Evolutionary conservation across 768 basidiomycete genomes (phyloP).

Genomic region (Trametopsis cervina): DNA sequence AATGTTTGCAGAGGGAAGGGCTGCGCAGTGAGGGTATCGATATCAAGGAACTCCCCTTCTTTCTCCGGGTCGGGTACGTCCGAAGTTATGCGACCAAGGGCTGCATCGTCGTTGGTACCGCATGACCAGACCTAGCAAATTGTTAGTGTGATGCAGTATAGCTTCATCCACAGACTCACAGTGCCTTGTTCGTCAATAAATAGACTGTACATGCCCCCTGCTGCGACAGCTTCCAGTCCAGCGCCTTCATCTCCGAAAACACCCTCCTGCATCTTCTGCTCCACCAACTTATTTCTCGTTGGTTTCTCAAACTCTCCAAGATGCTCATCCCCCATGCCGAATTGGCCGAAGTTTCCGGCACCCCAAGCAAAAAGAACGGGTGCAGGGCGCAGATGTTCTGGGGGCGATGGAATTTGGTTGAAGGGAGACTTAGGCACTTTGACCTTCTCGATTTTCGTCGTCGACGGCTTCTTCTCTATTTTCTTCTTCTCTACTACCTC

Average conservation of each 20-base stretch:
- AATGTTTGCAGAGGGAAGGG: constrained; percentile 66
- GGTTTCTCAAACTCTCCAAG: constrained; percentile 73
- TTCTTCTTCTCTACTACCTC: constrained; percentile 2
- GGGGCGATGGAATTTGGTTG: constrained; percentile 57
- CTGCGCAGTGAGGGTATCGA: constrained; percentile 42
- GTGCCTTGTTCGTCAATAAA: constrained; percentile 86
- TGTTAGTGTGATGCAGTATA: constrained; percentile 1
- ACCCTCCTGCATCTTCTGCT: constrained; percentile 65
- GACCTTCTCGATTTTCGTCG: constrained; percentile 4
- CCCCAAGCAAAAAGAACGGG: constrained; percentile 83
- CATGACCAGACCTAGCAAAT: constrained; percentile 68
- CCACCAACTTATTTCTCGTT: constrained; percentile 69
- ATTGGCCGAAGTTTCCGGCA: constrained; percentile 91
- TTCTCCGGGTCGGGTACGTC: constrained; percentile 52
- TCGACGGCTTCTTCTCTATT: constrained; percentile 1
- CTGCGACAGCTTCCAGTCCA: constrained; percentile 76
- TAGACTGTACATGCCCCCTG: constrained; percentile 85
- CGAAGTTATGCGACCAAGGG: constrained; percentile 73
- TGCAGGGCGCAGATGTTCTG: constrained; percentile 52
- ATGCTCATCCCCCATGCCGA: constrained; percentile 78
- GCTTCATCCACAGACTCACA: constrained; percentile 42
- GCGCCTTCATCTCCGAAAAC: constrained; percentile 62
- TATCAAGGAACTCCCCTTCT: constrained; percentile 48
- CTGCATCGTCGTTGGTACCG: constrained; percentile 84
- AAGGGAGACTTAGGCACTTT: constrained; percentile 38